A percentile compares a stretch with the other conserved stretches of the same genome.
Evolutionary conservation across 208 protist genomes (phyloP).

Genomic region (Trypanosoma boissoni): DNA sequence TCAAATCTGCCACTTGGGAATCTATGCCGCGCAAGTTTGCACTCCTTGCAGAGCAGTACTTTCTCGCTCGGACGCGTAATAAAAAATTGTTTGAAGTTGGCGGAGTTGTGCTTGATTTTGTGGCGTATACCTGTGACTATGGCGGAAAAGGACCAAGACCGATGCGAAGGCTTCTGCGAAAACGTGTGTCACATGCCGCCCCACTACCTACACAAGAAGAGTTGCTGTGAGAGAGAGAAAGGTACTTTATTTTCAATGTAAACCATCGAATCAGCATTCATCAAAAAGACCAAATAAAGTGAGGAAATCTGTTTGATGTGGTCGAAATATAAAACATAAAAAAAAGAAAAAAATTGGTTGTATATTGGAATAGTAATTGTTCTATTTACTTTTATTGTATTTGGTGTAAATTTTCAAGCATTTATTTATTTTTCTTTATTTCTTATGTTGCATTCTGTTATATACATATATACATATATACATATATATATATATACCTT

Average conservation of each 20-base stretch:
- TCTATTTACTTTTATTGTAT: too few species aligned
- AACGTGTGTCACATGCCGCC: constrained; percentile 53
- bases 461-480: background rate
- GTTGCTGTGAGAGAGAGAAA: background rate
- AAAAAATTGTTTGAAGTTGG: constrained; percentile 50
- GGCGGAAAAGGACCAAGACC: constrained; percentile 70
- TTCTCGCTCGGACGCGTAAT: constrained; percentile 54
- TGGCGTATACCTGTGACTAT: constrained; percentile 64
- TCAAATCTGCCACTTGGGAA: constrained; percentile 80
- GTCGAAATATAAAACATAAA: background rate
- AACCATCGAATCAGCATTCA: too few species aligned
- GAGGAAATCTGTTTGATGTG: too few species aligned
- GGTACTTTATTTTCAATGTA: background rate
- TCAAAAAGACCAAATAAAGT: too few species aligned
- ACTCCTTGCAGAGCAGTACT: constrained; percentile 59
- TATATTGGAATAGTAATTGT: too few species aligned
- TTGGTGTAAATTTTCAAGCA: background rate
- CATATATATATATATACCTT: background rate
- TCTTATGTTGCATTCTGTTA: background rate
- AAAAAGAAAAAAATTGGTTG: background rate
- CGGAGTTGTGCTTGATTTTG: constrained; percentile 46
- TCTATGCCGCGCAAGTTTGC: constrained; percentile 62
- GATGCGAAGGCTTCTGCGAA: constrained; percentile 60
- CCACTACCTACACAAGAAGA: constrained; percentile 22
- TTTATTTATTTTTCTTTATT: background rate